These are phyloP conservation scores for Cinnamomum chago DNA, from an alignment of 164 flowering plant genomes.

Conservation along the genomic window DNA sequence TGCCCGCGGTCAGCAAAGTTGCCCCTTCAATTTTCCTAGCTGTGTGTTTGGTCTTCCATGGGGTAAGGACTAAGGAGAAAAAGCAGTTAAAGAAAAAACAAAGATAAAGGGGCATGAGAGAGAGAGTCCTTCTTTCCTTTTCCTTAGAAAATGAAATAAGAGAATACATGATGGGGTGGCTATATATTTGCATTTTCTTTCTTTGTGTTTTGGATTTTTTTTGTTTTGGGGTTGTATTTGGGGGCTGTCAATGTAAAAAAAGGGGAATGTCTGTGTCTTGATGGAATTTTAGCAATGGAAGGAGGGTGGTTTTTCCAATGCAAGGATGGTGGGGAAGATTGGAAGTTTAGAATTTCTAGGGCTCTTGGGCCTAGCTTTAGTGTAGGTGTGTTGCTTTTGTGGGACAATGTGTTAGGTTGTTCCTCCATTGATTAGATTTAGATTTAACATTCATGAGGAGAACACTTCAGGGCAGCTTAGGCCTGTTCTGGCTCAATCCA, in stretches of 20 bases:
- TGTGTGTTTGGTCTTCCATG: conserved; percentile 6
- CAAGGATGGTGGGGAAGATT: conserved; percentile 5
- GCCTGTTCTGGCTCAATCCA: conserved; percentile 13
- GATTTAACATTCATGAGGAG: background rate
- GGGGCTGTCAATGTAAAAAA: background rate
- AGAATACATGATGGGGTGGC: background rate
- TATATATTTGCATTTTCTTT: background rate
- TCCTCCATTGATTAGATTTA: background rate
- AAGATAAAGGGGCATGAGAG: conserved; percentile 9
- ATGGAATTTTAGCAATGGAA: background rate
- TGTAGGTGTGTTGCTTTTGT: conserved; percentile 2
- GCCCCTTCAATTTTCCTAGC: background rate
- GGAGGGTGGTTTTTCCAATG: conserved; percentile 12
- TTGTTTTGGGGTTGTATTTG: background rate
- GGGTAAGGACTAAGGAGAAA: conserved; percentile 7
- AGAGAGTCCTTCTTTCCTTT: conserved; percentile 2
- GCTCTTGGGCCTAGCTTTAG: conserved; percentile 8
- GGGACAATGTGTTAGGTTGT: conserved; percentile 11
- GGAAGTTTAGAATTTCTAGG: conserved; percentile 12
- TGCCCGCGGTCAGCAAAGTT: conserved; percentile 23
- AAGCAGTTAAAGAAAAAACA: conserved; percentile 12
- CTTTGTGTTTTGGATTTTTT: background rate
- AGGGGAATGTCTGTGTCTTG: background rate
- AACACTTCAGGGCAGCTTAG: background rate
- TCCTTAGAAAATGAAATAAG: background rate